phyloP scores from a whole-genome alignment of 257 asterid species.

The Rauvolfia tetraphylla region DNA sequence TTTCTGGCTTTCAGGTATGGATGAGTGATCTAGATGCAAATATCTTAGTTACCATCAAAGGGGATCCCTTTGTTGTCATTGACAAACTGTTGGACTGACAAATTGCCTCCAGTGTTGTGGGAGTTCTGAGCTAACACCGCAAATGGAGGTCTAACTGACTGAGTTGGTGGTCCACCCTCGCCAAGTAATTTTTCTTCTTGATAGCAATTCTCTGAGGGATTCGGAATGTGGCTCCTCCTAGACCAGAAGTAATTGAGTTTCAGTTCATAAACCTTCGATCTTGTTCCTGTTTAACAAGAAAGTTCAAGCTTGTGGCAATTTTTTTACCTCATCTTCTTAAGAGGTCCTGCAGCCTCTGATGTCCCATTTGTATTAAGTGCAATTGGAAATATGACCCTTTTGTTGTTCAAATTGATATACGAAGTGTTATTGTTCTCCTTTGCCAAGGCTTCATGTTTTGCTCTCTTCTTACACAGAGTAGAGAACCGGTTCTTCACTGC shows the following conservation, averaged over 20 bases:
- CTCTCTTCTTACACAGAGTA: constrained; percentile 95
- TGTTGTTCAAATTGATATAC: constrained; percentile 68
- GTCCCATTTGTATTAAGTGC: constrained; percentile 39
- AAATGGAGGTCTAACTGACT: constrained; percentile 63
- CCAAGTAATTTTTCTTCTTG: constrained; percentile 39
- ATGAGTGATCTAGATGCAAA: background rate
- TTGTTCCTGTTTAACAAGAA: constrained; percentile 6
- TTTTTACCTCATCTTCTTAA: constrained; percentile 70
- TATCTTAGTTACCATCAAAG: constrained; percentile 25
- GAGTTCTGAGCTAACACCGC: constrained; percentile 56
- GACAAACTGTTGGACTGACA: constrained; percentile 32
- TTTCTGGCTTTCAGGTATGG: constrained; percentile 19
- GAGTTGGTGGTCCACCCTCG: constrained; percentile 41
- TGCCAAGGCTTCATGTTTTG: constrained; percentile 77
- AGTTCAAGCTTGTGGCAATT: constrained; percentile 11
- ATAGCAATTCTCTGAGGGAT: constrained; percentile 30
- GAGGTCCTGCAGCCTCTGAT: constrained; percentile 48
- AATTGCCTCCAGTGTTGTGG: constrained; percentile 33
- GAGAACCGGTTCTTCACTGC: constrained; percentile 99
- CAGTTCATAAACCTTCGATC: constrained; percentile 10
- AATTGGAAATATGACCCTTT: constrained; percentile 68
- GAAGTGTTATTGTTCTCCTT: constrained; percentile 68
- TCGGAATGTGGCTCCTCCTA: constrained; percentile 42
- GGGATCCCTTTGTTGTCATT: constrained; percentile 34
- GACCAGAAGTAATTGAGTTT: constrained; percentile 22